Evolutionary conservation across 768 basidiomycete species (phyloP).

Genomic region (Naganishia randhawae): DNA sequence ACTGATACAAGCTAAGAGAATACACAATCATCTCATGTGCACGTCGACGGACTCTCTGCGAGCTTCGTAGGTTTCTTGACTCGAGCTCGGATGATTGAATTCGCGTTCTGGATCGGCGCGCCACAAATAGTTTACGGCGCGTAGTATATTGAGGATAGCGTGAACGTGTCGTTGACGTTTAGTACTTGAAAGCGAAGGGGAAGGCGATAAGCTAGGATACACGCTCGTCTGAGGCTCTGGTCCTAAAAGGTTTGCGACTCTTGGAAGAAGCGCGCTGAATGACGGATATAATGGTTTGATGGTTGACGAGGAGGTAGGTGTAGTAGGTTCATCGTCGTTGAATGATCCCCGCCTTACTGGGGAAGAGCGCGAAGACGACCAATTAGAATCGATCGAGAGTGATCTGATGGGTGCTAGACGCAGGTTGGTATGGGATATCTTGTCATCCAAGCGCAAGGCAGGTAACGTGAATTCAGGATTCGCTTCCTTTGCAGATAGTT

Average conservation of each 20-base stretch:
- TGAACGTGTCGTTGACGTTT: slow-evolving; percentile 16
- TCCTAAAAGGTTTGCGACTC: slow-evolving; percentile 6
- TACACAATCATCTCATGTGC: not conserved
- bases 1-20: not conserved
- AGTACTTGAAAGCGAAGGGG: not conserved
- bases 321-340: slow-evolving; percentile 5
- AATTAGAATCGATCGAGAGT: slow-evolving; percentile 14
- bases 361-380: slow-evolving; percentile 16
- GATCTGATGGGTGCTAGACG: not conserved
- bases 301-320: slow-evolving; percentile 11
- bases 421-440: not conserved
- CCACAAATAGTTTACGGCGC: slow-evolving; percentile 14
- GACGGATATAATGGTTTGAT: slow-evolving; percentile 14
- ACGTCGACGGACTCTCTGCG: not conserved
- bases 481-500: slow-evolving; percentile 35
- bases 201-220: slow-evolving; percentile 4
- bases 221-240: not conserved
- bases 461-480: slow-evolving; percentile 42
- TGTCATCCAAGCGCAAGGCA: slow-evolving; percentile 30
- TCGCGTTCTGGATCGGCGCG: not conserved
- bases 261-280: slow-evolving; percentile 8
- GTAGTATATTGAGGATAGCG: not conserved
- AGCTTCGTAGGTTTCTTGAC: not conserved
- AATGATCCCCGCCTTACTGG: not conserved
- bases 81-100: not conserved